Percentiles rank a stretch among this genome's conserved stretches.
phyloP scores from a whole-genome alignment of 78 protist genomes.

The Bodo saltans region DNA sequence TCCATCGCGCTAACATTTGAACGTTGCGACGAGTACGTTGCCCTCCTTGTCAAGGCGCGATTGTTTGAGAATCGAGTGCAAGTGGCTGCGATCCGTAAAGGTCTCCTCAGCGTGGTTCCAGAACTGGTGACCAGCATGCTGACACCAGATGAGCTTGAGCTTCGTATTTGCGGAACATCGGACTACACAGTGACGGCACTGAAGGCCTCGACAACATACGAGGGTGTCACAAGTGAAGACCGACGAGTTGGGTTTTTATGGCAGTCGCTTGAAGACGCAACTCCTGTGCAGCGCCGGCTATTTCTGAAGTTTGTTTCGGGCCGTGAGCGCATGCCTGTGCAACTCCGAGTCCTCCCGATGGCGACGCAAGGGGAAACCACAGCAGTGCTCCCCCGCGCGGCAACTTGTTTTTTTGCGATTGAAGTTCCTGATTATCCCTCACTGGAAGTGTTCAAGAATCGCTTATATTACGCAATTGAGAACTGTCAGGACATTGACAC shows the following conservation, averaged over 20 bases:
- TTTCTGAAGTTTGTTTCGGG: constrained; percentile 49
- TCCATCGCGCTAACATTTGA: neutral
- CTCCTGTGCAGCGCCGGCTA: constrained; percentile 25
- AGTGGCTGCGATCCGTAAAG: constrained; percentile 29
- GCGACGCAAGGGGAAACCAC: constrained; percentile 18
- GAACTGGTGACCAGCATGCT: neutral
- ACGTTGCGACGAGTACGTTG: constrained; percentile 13
- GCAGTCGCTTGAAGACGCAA: constrained; percentile 25
- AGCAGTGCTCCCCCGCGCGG: constrained; percentile 29
- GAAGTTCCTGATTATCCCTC: constrained; percentile 48
- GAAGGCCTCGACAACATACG: constrained; percentile 2
- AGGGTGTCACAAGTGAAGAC: neutral
- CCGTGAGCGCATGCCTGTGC: constrained; percentile 37
- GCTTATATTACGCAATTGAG: constrained; percentile 41
- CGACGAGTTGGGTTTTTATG: constrained; percentile 15
- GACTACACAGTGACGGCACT: constrained; percentile 17
- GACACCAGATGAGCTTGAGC: constrained; percentile 31
- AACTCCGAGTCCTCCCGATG: constrained; percentile 20
- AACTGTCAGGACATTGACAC: constrained; percentile 52
- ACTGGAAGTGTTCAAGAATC: constrained; percentile 19
- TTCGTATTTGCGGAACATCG: constrained; percentile 37
- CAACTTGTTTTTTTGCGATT: constrained; percentile 52
- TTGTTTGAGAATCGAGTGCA: constrained; percentile 14
- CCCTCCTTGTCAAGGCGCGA: neutral
- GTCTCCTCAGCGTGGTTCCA: constrained; percentile 20